Evolutionary conservation across 768 basidiomycete genomes (phyloP).

Genomic region (Pulveroboletus sp.): DNA sequence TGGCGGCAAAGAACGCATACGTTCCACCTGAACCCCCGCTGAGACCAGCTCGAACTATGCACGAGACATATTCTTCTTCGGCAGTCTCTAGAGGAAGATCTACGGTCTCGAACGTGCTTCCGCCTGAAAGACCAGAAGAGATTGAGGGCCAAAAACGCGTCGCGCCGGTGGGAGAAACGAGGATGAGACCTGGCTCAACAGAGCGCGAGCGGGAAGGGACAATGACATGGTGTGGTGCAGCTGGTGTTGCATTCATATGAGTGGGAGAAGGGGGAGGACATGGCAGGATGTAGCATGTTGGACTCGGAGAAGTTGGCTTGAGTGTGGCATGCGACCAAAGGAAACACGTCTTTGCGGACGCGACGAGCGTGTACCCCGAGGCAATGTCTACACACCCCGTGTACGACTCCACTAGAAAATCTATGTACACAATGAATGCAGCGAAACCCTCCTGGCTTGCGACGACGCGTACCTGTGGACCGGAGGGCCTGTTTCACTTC

Average conservation of each 20-base stretch:
- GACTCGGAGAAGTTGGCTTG: slow-evolving; percentile 51
- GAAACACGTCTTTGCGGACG: slow-evolving; percentile 72
- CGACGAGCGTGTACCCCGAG: slow-evolving; percentile 74
- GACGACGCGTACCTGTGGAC: slow-evolving; percentile 50
- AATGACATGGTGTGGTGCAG: slow-evolving; percentile 48
- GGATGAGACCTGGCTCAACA: slow-evolving; percentile 80
- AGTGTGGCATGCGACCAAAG: slow-evolving; percentile 81
- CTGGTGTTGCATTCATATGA: slow-evolving; percentile 47
- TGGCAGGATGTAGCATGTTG: slow-evolving; percentile 81
- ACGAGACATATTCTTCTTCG: slow-evolving; percentile 61
- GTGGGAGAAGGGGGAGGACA: slow-evolving; percentile 52
- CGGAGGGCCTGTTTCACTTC: slow-evolving; percentile 73
- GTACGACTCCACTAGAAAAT: slow-evolving; percentile 66
- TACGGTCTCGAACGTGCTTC: slow-evolving; percentile 53
- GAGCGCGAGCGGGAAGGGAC: slow-evolving; percentile 55
- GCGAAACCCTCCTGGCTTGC: not conserved
- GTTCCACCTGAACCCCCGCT: slow-evolving; percentile 7
- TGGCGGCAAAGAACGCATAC: slow-evolving; percentile 55
- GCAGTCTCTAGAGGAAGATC: slow-evolving; percentile 43
- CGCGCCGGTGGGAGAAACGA: slow-evolving; percentile 67
- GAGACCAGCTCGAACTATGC: slow-evolving; percentile 51
- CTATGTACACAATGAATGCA: slow-evolving; percentile 35
- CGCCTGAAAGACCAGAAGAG: slow-evolving; percentile 78
- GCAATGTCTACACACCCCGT: slow-evolving; percentile 67
- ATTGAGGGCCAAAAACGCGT: slow-evolving; percentile 89